These are phyloP conservation scores for Cryptomeria japonica DNA, from an alignment of 75 land plant genomes.

Conservation along the genomic window DNA sequence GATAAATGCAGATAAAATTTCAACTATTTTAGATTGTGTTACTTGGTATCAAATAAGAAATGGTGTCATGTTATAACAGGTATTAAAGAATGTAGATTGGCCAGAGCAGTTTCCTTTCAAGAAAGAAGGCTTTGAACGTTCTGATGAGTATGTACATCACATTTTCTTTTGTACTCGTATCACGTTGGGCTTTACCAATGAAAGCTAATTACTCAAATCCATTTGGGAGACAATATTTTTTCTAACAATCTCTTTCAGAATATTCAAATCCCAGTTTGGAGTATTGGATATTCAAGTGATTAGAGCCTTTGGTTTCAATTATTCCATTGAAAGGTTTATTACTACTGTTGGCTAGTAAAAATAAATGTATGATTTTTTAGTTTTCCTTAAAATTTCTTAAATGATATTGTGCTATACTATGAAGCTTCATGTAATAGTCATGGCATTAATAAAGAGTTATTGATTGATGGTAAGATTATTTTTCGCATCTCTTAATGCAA, in stretches of 20 bases:
- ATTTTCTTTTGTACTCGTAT: not conserved
- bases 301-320: not conserved
- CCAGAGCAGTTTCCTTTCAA: slow-evolving; percentile 95
- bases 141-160: slow-evolving; percentile 73
- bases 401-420: not conserved
- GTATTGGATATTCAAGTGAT: not conserved
- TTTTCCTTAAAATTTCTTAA: not conserved
- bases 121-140: slow-evolving; percentile 85
- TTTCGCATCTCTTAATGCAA: not conserved
- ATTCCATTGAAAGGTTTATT: not conserved
- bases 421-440: not conserved
- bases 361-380: not conserved
- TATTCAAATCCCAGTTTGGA: not conserved
- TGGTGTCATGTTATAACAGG: slow-evolving; percentile 23
- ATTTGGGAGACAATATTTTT: not conserved
- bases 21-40: not conserved
- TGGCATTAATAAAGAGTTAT: not conserved
- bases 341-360: not conserved
- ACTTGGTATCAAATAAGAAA: not conserved
- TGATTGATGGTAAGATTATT: not conserved
- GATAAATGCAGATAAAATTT: not conserved
- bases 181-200: not conserved
- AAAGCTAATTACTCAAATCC: not conserved
- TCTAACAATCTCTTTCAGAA: not conserved
- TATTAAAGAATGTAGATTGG: slow-evolving; percentile 85